phyloP scores from a whole-genome alignment of 129 eudicot species.

The Artemisia annua region DNA sequence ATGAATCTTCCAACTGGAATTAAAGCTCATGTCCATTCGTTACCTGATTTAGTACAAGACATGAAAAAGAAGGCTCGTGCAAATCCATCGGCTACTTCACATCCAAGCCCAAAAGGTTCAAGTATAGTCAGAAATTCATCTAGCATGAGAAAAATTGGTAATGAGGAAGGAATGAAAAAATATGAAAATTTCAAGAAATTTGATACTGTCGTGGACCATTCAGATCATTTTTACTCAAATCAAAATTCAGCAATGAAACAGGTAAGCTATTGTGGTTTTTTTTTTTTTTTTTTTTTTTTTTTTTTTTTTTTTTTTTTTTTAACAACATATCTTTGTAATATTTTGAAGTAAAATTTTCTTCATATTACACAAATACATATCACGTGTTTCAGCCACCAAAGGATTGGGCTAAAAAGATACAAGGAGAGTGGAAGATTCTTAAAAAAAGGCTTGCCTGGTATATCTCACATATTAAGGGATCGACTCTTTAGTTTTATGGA shows the following conservation, averaged over 20 bases:
- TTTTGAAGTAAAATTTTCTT: not conserved
- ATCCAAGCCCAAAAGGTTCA: conserved; percentile 7
- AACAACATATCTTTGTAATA: not conserved
- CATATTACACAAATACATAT: not conserved
- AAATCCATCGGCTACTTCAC: not conserved
- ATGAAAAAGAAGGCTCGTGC: not conserved
- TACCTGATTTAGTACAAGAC: conserved; percentile 21
- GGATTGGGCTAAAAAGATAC: conserved; percentile 68
- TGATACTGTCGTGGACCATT: no score
- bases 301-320: no score
- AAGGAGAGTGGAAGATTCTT: conserved; percentile 82
- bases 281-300: no score
- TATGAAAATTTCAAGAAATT: no score
- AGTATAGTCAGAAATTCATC: no score
- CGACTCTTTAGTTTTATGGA: no score
- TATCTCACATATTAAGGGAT: no score
- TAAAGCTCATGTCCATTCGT: conserved; percentile 72
- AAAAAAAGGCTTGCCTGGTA: conserved; percentile 84
- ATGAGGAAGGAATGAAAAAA: conserved; percentile 42
- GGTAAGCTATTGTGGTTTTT: conserved; percentile 40
- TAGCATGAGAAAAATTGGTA: conserved; percentile 18
- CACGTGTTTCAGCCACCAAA: conserved; percentile 50
- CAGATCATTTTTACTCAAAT: conserved; percentile 50
- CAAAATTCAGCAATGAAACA: conserved; percentile 32
- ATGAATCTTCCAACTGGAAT: conserved; percentile 73